phyloP scores from a whole-genome alignment of 768 basidiomycete genomes.

The Psilocybe azurescens region DNA sequence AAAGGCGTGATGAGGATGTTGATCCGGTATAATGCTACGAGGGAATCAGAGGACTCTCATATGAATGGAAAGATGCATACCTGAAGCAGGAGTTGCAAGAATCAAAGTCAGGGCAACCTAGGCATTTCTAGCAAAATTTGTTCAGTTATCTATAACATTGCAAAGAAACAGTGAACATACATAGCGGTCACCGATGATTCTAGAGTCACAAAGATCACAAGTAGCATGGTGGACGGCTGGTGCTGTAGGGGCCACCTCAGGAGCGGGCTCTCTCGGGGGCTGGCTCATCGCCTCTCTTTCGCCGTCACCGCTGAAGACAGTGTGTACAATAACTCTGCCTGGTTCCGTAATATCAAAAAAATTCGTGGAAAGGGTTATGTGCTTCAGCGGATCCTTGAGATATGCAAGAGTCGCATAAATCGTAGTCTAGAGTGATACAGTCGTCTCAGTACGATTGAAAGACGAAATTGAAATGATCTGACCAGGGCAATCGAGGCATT shows the following conservation, averaged over 20 bases:
- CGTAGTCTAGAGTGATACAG: slow-evolving; percentile 56
- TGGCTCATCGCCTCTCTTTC: slow-evolving; percentile 27
- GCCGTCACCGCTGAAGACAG: slow-evolving; percentile 49
- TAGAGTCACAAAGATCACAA: slow-evolving; percentile 80
- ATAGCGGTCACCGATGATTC: slow-evolving; percentile 73
- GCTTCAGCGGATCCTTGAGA: slow-evolving; percentile 48
- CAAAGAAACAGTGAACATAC: slow-evolving; percentile 45
- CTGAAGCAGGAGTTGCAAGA: slow-evolving; percentile 73
- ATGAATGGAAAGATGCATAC: slow-evolving; percentile 33
- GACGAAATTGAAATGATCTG: slow-evolving; percentile 19
- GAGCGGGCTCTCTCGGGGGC: slow-evolving; percentile 6
- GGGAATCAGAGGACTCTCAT: slow-evolving; percentile 1
- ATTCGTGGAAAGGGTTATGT: slow-evolving; percentile 71
- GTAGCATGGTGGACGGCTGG: slow-evolving; percentile 62
- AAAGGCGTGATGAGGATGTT: slow-evolving; percentile 81
- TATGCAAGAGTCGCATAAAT: slow-evolving; percentile 70
- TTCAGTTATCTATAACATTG: not conserved
- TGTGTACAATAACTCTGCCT: slow-evolving; percentile 69
- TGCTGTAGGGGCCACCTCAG: slow-evolving; percentile 16
- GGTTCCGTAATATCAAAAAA: slow-evolving; percentile 73
- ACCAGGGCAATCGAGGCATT: slow-evolving; percentile 82
- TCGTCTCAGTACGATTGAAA: not conserved
- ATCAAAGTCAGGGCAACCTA: slow-evolving; percentile 85
- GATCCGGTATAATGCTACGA: slow-evolving; percentile 64
- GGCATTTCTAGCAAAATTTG: slow-evolving; percentile 65